Evolutionary conservation across 2,329 filamentous ascomycete species (phyloP).

Genomic region (Botryotinia globosa): DNA sequence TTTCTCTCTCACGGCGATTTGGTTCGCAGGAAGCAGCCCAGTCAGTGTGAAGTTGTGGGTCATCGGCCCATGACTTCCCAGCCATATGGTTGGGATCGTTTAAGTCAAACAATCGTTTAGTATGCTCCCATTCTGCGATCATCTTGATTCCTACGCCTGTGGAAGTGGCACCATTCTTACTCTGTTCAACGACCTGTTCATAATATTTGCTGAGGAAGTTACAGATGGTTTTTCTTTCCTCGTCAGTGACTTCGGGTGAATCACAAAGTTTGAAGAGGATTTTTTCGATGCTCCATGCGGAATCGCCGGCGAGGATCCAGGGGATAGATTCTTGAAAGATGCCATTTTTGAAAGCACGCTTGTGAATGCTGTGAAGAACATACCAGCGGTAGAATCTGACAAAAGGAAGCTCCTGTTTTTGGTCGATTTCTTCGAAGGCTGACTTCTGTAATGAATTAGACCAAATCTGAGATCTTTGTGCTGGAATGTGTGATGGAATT

Average conservation of each 20-base stretch:
- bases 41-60: background rate
- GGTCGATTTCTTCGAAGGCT: background rate
- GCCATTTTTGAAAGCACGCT: conserved; percentile 10
- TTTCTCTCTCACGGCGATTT: background rate
- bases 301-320: background rate
- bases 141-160: background rate
- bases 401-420: background rate
- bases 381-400: conserved; percentile 18
- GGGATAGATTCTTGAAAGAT: background rate
- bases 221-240: background rate
- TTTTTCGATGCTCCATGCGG: conserved; percentile 13
- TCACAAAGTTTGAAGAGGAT: background rate
- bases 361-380: conserved; percentile 17
- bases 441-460: background rate
- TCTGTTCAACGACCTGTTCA: background rate
- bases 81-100: conserved; percentile 11
- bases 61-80: background rate
- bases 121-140: background rate
- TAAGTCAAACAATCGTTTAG: conserved; percentile 17
- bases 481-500: background rate
- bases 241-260: background rate
- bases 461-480: too few species aligned
- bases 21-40: background rate
- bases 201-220: conserved; percentile 9
- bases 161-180: background rate